Evolutionary conservation across 2,329 filamentous ascomycete genomes (phyloP).

Genomic region (Myriosclerotinia duriaeana): DNA sequence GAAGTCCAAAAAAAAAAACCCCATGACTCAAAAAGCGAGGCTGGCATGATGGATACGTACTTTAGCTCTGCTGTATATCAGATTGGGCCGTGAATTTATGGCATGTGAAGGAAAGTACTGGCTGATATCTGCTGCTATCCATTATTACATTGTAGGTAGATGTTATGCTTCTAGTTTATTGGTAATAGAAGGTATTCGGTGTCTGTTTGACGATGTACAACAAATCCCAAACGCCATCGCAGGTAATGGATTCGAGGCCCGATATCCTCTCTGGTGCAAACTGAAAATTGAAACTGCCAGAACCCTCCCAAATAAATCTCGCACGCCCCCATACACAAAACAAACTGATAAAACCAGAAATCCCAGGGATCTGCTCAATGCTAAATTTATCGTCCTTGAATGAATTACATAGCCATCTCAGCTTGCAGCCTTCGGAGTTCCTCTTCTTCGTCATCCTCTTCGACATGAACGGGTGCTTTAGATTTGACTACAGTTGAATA

Average conservation of each 20-base stretch:
- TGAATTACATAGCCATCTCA: slow-evolving; percentile 85
- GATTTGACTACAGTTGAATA: slow-evolving; percentile 48
- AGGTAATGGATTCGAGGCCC: slow-evolving; percentile 24
- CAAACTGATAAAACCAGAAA: slow-evolving; percentile 29
- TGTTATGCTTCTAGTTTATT: slow-evolving; percentile 22
- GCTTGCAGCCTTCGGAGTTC: slow-evolving; percentile 90
- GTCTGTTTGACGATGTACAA: slow-evolving; percentile 31
- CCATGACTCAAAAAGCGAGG: slow-evolving; percentile 10
- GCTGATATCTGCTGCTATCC: background rate
- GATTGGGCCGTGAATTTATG: background rate
- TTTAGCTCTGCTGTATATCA: background rate
- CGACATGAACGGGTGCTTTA: slow-evolving; percentile 50
- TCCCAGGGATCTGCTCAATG: slow-evolving; percentile 26
- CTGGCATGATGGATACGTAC: slow-evolving; percentile 1
- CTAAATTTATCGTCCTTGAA: slow-evolving; percentile 34
- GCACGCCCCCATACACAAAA: slow-evolving; percentile 30
- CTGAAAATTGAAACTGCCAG: slow-evolving; percentile 30
- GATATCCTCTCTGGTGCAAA: slow-evolving; percentile 29
- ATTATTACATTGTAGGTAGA: slow-evolving; percentile 22
- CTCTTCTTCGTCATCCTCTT: slow-evolving; percentile 94
- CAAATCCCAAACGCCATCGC: slow-evolving; percentile 37
- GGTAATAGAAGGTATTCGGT: slow-evolving; percentile 28
- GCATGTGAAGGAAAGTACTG: background rate
- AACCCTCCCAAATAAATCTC: slow-evolving; percentile 35
- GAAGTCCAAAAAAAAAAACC: background rate